A percentile compares a stretch with the other conserved stretches of the same genome.
phyloP scores from a whole-genome alignment of 306 rosid genomes.

The Medicago arabica region DNA sequence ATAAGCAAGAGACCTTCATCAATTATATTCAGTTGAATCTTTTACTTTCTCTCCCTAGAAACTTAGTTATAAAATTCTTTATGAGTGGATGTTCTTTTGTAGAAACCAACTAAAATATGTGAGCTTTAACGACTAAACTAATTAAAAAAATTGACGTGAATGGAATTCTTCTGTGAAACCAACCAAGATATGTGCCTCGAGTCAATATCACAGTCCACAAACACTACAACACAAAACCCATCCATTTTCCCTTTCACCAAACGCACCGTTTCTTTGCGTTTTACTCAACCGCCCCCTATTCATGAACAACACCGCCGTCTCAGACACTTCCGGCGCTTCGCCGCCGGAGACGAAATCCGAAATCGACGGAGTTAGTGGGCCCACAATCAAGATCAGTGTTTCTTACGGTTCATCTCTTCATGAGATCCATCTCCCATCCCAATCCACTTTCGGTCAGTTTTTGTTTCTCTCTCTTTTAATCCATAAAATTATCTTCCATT shows the following conservation, averaged over 20 bases:
- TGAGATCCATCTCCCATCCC: conserved; percentile 48
- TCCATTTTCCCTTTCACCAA: background rate
- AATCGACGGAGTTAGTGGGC: conserved; percentile 18
- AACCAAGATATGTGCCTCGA: background rate
- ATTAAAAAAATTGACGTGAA: too few relatives aligned
- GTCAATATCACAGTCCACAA: conserved; percentile 30
- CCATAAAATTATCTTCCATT: background rate
- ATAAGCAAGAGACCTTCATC: too few relatives aligned
- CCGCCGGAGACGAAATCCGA: conserved; percentile 22
- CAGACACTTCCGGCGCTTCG: conserved; percentile 12
- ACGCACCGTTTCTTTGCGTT: conserved; percentile 30
- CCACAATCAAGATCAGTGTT: conserved; percentile 50
- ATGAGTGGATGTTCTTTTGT: too few relatives aligned
- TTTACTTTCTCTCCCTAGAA: too few relatives aligned
- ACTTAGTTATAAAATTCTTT: too few relatives aligned
- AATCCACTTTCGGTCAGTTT: conserved; percentile 55
- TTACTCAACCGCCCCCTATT: background rate
- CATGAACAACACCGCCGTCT: conserved; percentile 29
- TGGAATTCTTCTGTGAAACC: background rate
- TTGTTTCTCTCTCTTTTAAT: conserved; percentile 41
- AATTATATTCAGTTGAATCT: too few relatives aligned
- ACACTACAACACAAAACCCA: background rate
- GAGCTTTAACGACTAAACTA: too few relatives aligned
- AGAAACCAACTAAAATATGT: too few relatives aligned
- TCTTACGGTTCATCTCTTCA: conserved; percentile 47